A percentile compares a stretch with the other conserved stretches of the same genome.
Evolutionary conservation across 202 grass and related monocot genomes (phyloP).

Genomic region (Saccharum hybrid): DNA sequence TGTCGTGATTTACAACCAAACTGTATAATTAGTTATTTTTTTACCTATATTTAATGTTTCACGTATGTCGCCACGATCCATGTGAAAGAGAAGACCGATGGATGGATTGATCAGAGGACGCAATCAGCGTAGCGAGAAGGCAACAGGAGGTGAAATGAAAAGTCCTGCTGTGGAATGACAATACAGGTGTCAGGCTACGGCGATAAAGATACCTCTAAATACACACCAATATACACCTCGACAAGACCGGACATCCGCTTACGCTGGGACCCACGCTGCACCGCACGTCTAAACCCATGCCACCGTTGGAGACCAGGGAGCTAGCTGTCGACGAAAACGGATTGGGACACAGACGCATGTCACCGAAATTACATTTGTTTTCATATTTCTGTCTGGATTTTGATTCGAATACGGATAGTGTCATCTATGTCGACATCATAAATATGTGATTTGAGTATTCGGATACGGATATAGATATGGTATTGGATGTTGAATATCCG

Average conservation of each 20-base stretch:
- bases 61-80: neutral
- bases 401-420: too few relatives aligned
- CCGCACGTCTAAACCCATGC: neutral
- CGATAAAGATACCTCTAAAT: slow-evolving; percentile 49
- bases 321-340: too few relatives aligned
- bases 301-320: neutral
- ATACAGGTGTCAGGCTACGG: slow-evolving; percentile 26
- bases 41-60: too few relatives aligned
- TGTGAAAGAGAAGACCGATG: neutral
- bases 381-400: too few relatives aligned
- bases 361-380: too few relatives aligned
- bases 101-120: neutral
- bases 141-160: neutral
- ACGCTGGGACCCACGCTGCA: neutral
- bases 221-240: slow-evolving; percentile 34
- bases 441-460: too few relatives aligned
- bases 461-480: too few relatives aligned
- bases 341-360: too few relatives aligned
- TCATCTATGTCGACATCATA: too few relatives aligned
- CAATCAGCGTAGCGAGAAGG: neutral
- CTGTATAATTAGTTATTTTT: too few relatives aligned
- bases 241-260: slow-evolving; percentile 40
- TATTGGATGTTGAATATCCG: too few relatives aligned
- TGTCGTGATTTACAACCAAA: too few relatives aligned
- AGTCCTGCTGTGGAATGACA: slow-evolving; percentile 14